Percentiles rank a stretch among this genome's conserved stretches.
Conservation (phyloP, 495 filamentous ascomycete species). For the Umbilicaria muhlenbergii region DNA sequence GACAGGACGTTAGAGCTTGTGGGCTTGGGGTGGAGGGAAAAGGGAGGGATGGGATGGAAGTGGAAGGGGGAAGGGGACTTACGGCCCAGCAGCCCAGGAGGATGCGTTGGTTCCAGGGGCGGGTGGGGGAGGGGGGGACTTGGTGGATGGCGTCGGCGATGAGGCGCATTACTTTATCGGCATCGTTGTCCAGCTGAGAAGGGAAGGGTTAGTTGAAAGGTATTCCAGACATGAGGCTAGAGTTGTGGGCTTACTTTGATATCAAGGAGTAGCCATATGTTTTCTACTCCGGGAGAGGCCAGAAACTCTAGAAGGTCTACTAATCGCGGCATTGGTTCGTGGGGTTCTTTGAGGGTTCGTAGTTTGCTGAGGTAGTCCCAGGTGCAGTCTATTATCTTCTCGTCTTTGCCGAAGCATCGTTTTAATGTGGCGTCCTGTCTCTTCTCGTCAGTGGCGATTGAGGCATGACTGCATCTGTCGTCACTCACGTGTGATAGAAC, state of each 20-base stretch:
- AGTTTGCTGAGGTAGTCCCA: constrained; percentile 56
- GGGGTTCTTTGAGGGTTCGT: constrained; percentile 49
- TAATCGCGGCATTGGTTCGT: constrained; percentile 56
- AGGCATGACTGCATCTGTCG: not conserved
- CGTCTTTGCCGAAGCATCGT: constrained; percentile 59
- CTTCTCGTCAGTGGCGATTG: not conserved
- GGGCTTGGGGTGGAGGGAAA: not conserved
- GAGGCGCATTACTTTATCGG: constrained; percentile 48
- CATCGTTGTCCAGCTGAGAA: constrained; percentile 47
- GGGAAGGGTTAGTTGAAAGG: not conserved
- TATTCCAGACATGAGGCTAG: not conserved
- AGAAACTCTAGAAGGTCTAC: constrained; percentile 63
- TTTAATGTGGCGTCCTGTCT: constrained; percentile 61
- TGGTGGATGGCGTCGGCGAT: constrained; percentile 44
- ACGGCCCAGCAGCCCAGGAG: constrained; percentile 70
- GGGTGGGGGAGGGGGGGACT: constrained; percentile 23
- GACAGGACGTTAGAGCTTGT: not conserved
- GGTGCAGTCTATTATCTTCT: constrained; percentile 57
- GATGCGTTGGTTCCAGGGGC: constrained; percentile 55
- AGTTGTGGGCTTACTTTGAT: constrained; percentile 47
- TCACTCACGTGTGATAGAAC: constrained; percentile 63
- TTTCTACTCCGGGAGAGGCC: constrained; percentile 36
- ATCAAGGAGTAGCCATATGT: constrained; percentile 73
- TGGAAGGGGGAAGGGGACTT: constrained; percentile 11
- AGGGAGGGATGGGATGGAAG: not conserved